Evolutionary conservation across 768 basidiomycete genomes (phyloP), one percentile per base, ranked within the genome.

Genomic region (Fistulinella prunicolor): DNA sequence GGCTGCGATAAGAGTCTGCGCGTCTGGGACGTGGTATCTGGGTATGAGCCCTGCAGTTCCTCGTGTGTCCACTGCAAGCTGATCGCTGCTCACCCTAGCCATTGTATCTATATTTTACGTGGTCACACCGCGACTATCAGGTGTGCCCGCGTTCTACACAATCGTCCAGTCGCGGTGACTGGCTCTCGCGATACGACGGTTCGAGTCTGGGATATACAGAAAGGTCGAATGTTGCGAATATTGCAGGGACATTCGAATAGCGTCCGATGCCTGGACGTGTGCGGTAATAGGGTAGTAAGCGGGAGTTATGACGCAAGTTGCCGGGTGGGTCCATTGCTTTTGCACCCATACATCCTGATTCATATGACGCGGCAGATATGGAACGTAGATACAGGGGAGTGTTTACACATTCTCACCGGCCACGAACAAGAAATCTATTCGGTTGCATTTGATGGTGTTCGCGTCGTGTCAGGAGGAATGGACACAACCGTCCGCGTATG

Each of bases 401-500:
- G 94, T 64, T 51, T 95, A 28, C 86, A 87, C 47, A 79, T 91
- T 29, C 79, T 95, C 23, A 58, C 73, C 9, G 94, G 94, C 0
- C 94, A 97, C 64, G 80, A 82, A 45, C 86, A 89, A 59, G 89
- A 93, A 69, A 86, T 96, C 9, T 97, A 97, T 61, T 81, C 85
- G 0, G 88, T 96, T 34, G 90, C 91, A 9, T 94, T 93, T 55
- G 91, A 95, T 58, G 94, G 94, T 0, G 69, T 81, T 16, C 73
- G 81, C 12, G 78, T 94, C 42, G 89, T 85, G 1, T 89, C 89
- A 6, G 94, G 93, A 5, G 86, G 86, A n/a, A 70, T 95, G 53
- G 94, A 97, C 59, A 94, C 91, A n/a, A 91, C 87, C 1, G 89
- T 96, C 4, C 75, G 94, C 4, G 80, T 97, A 0, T 98, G 95